Evolutionary conservation across 768 basidiomycete species (phyloP), one percentile per base, ranked within the genome.

Genomic region (Mycena amicta): DNA sequence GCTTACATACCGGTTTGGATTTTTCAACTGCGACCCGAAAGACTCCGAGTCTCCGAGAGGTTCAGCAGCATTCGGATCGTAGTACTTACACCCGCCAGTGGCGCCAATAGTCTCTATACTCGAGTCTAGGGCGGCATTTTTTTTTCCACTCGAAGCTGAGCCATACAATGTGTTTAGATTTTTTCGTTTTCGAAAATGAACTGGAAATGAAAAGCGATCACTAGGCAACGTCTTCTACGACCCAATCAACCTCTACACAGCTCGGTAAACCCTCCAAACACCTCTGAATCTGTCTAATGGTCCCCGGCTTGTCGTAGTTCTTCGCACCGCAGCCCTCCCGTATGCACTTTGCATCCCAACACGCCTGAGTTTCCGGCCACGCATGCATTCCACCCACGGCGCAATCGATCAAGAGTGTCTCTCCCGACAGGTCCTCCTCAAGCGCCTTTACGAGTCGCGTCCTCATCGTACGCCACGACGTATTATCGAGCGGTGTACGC

Each of bases 401-500:
- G 61, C 61, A 29, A 59, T 57, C 5, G 60, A 57, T n/a, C 23
- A 23, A 15, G 59, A 26, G 8, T 29, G 49, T 23, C 23, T 27
- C 49, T 8, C 49, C 49, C 12, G 25, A 50, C 57, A 57, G 18
- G 53, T 53, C 26, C 57, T 57, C 28, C 51, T 50, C 12, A 25
- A 88, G 67, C 25, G 80, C 83, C 61, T 88, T 87, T 12, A 86
- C 88, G 25, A 81, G 67, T 23, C 71, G 77, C 62, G 82, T 72
- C 65, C 88, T 89, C 57, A 87, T 76, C 59, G 79, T 80, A 59
- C 81, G 79, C 88, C 88, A 88, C 5, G 82, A 77, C 52, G 78
- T 71, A 64, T 88, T 88, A 55, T 88, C 83, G 26, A 85, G 74
- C 51, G 69, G 68, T 3, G 79, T 77, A 26, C 76, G 66, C 16